phyloP scores from a whole-genome alignment of 169 alveolate species.

The Theileria equi region DNA sequence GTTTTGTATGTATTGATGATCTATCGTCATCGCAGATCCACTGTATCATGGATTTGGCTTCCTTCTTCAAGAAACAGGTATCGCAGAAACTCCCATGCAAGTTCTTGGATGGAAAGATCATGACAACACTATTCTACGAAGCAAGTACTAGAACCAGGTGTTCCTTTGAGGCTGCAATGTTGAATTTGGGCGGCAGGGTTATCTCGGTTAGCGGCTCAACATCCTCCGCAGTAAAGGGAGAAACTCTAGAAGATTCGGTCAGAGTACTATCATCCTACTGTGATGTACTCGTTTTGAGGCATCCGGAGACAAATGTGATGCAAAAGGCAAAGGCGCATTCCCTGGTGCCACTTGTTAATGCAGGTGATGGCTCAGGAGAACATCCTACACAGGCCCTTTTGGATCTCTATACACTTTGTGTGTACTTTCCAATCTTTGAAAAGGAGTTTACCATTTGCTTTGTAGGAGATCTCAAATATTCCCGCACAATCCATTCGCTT shows the following conservation, averaged over 20 bases:
- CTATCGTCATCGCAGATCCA: constrained; percentile 32
- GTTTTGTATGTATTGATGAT: constrained; percentile 40
- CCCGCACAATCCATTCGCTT: constrained; percentile 81
- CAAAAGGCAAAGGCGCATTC: constrained; percentile 33
- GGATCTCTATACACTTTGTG: constrained; percentile 75
- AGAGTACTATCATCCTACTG: constrained; percentile 69
- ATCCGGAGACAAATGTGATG: constrained; percentile 45
- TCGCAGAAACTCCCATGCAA: constrained; percentile 18
- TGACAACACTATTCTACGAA: constrained; percentile 69
- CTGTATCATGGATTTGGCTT: constrained; percentile 52
- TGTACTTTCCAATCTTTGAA: constrained; percentile 64
- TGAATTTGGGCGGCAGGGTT: constrained; percentile 75
- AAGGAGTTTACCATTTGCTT: constrained; percentile 62
- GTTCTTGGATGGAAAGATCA: constrained; percentile 29
- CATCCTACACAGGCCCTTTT: constrained; percentile 84
- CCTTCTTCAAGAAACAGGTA: constrained; percentile 35
- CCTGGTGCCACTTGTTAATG: constrained; percentile 76
- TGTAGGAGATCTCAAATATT: constrained; percentile 81
- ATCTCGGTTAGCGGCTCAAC: constrained; percentile 62
- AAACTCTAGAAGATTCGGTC: constrained; percentile 77
- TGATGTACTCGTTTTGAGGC: constrained; percentile 75
- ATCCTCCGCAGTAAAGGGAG: constrained; percentile 77
- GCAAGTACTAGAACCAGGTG: constrained; percentile 85
- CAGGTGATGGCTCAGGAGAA: constrained; percentile 83
- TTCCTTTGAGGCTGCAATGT: constrained; percentile 81